phyloP scores from a whole-genome alignment of 805 yeast genomes.

The Maudiozyma saulgeensis region DNA sequence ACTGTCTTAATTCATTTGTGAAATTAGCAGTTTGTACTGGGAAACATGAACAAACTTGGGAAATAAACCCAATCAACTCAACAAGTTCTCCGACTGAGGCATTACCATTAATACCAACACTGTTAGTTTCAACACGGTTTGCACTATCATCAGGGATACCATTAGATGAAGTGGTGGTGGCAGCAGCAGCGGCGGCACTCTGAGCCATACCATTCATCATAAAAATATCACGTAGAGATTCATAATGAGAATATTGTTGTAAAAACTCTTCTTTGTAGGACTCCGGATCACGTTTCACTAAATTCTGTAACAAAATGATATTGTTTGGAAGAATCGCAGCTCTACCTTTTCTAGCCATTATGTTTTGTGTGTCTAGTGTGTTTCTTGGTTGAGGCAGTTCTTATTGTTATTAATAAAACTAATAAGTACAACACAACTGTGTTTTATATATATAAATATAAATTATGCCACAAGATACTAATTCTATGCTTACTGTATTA shows the following conservation, averaged over 20 bases:
- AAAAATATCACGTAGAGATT: constrained; percentile 80
- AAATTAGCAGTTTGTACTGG: constrained; percentile 80
- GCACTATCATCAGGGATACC: constrained; percentile 16
- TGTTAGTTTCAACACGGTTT: constrained; percentile 9
- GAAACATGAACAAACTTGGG: constrained; percentile 85
- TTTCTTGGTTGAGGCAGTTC: not conserved
- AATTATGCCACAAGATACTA: not conserved
- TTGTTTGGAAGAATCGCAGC: constrained; percentile 90
- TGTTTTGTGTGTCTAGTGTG: not conserved
- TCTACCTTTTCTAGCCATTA: constrained; percentile 80
- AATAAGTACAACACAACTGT: no score
- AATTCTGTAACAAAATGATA: constrained; percentile 81
- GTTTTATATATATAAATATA: no score
- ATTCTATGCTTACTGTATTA: not conserved
- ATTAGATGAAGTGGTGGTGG: not conserved
- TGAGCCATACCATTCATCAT: constrained; percentile 41
- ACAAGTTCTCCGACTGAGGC: constrained; percentile 42
- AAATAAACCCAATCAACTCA: constrained; percentile 80
- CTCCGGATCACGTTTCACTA: constrained; percentile 87
- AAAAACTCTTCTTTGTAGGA: constrained; percentile 90
- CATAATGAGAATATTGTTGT: constrained; percentile 88
- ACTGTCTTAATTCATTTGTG: constrained; percentile 67
- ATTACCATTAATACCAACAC: constrained; percentile 28
- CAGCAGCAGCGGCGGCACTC: constrained; percentile 1
- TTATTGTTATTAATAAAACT: not conserved